phyloP scores from a whole-genome alignment of 2,329 filamentous ascomycete genomes.

The Microsporum audouinii region DNA sequence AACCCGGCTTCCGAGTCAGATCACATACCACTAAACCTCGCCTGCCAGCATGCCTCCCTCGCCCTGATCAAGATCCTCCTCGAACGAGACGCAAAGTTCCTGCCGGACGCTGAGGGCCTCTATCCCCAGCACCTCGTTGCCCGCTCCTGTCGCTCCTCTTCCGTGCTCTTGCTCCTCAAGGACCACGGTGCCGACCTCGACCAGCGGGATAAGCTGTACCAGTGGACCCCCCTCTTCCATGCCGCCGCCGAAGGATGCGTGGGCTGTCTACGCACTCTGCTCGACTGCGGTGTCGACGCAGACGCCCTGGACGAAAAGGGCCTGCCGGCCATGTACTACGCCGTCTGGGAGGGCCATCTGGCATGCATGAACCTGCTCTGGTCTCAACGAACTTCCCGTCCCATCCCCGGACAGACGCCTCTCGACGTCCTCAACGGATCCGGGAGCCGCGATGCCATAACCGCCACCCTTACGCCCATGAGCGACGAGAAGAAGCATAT shows the following conservation, averaged over 20 bases:
- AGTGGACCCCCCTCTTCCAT: constrained; percentile 94
- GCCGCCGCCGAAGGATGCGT: constrained; percentile 94
- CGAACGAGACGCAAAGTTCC: constrained; percentile 63
- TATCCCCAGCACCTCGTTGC: constrained; percentile 97
- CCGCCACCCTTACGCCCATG: constrained; percentile 5
- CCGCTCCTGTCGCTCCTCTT: constrained; percentile 69
- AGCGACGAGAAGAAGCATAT: constrained; percentile 9
- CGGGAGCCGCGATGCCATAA: constrained; percentile 20
- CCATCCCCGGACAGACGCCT: constrained; percentile 20
- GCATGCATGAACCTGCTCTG: constrained; percentile 82
- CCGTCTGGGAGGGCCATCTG: constrained; percentile 92
- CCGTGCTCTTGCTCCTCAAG: constrained; percentile 68
- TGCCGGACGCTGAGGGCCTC: constrained; percentile 91
- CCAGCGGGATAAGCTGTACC: constrained; percentile 88
- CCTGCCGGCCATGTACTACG: constrained; percentile 93
- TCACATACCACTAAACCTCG: constrained; percentile 86
- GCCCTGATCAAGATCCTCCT: constrained; percentile 76
- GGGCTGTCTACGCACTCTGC: constrained; percentile 67
- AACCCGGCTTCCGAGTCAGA: constrained; percentile 78
- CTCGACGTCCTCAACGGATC: constrained; percentile 27
- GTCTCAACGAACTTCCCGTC: constrained; percentile 23
- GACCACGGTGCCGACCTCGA: constrained; percentile 81
- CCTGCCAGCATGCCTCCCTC: constrained; percentile 83
- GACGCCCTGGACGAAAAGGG: constrained; percentile 83
- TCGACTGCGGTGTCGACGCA: constrained; percentile 67